These are phyloP conservation scores for Corchorus olitorius DNA, from an alignment of 345 rosid species.

Conservation along the genomic window DNA sequence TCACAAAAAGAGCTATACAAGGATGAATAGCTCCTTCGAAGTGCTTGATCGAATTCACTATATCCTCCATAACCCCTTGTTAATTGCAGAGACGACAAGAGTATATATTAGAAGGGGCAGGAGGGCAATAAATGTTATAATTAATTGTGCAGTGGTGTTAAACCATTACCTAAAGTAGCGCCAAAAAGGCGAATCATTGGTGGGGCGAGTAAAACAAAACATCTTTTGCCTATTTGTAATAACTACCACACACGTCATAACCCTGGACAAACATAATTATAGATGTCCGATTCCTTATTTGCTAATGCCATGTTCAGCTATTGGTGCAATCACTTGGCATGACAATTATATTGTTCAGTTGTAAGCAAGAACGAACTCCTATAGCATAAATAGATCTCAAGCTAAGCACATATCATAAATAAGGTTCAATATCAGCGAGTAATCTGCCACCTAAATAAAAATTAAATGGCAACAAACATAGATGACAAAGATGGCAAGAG, in stretches of 20 bases:
- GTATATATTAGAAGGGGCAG: not conserved
- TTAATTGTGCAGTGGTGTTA: not conserved
- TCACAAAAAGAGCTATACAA: not conserved
- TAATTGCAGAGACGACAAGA: not conserved
- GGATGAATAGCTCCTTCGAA: not conserved
- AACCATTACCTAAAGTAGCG: not conserved
- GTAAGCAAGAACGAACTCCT: not conserved
- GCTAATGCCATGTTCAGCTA: too few species aligned
- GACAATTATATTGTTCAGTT: not conserved
- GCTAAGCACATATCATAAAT: not conserved
- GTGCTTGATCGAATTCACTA: not conserved
- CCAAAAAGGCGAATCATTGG: not conserved
- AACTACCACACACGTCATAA: too few species aligned
- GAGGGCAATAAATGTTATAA: not conserved
- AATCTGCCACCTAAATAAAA: not conserved
- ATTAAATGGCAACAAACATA: not conserved
- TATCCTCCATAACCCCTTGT: not conserved
- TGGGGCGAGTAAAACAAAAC: not conserved
- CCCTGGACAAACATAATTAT: too few species aligned
- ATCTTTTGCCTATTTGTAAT: not conserved
- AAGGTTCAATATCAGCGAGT: not conserved
- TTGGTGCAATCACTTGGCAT: too few species aligned
- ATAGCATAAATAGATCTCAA: not conserved
- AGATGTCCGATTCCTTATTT: too few species aligned
- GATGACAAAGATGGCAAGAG: not conserved